Evolutionary conservation across 352 stramenopile genomes (phyloP), one percentile per base, ranked within the genome.

Genomic region (Stephanocyclus meneghinianus): DNA sequence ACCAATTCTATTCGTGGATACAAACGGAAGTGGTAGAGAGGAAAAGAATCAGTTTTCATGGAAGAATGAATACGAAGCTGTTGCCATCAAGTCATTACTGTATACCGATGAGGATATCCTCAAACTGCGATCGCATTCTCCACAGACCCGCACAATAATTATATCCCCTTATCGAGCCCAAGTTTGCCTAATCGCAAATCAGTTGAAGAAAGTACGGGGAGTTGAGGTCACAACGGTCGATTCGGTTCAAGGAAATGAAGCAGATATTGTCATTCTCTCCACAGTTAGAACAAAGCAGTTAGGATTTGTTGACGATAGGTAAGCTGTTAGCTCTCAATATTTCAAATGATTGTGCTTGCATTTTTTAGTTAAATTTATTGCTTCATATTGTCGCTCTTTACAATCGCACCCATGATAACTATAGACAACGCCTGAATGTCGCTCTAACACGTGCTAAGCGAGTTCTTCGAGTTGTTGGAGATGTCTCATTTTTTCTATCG

Each of bases 241-340:
- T 89, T 96, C 95, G 0, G 98, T 98, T 82, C 97, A 99, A 80
- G 97, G 97, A 0, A 91, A 96, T 61, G 97, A 99, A 82, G 98
- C 97, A 62, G 97, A 99, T 77, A 87, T 99, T 29, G 98, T 99
- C 51, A 93, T 99, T 37, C 96, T 98, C 72, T 98, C 95, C 0
- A 97, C 95, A 51, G 95, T 98, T 42, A 83, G 90, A 53, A 88
- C 81, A 10, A 93, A 93, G 74, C 29, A 44, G 26, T 40, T 81
- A 29, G 89, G 89, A 15, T 94, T 94, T 76, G 69, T 93, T 29
- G 55, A 78, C 0, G 87, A 94, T 70, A 63, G 65, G 26, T 26
- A 26, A 26, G 21, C 21, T 26, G 21, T 26, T 26, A 26, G 21
- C 21, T 26, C 21, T 26, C 21, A 26, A 26, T 26, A 26, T 26